A percentile compares a stretch with the other conserved stretches of the same genome.
These are phyloP conservation scores for Salix udensis DNA, from an alignment of 345 rosid species.

Conservation along the genomic window DNA sequence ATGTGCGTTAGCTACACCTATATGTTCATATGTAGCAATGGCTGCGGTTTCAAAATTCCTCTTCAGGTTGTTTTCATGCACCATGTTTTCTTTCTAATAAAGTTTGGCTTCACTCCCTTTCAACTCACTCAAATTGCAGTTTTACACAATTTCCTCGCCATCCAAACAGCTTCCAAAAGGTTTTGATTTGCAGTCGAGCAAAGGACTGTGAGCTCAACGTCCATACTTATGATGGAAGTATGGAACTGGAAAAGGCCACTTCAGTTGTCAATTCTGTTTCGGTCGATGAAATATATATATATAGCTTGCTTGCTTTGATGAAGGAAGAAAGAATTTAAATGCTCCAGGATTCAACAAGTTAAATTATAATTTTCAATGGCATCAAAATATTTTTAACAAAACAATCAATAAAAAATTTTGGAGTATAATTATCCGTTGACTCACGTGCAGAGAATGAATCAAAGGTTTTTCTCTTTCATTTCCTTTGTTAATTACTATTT, in stretches of 20 bases:
- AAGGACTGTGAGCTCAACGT: not conserved
- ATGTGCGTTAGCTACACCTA: not conserved
- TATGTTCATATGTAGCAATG: not conserved
- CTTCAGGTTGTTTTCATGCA: not conserved
- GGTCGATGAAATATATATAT: no score
- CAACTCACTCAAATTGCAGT: not conserved
- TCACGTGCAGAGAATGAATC: no score
- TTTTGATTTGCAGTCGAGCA: not conserved
- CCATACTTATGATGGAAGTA: not conserved
- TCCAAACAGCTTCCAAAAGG: not conserved
- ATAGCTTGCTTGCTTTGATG: conserved; percentile 24
- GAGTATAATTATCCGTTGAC: no score
- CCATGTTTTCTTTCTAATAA: not conserved
- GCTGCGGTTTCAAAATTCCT: not conserved
- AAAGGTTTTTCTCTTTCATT: no score
- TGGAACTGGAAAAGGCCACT: not conserved
- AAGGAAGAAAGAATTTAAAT: conserved; percentile 52
- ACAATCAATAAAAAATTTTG: no score
- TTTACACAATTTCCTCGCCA: not conserved
- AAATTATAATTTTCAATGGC: no score
- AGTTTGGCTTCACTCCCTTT: not conserved
- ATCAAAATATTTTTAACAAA: no score
- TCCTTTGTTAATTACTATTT: no score
- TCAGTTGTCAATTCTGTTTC: not conserved
- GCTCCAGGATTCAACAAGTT: not conserved